Percentiles rank a stretch among this genome's conserved stretches.
These are phyloP conservation scores for Thelephora terrestris DNA, from an alignment of 1,284 basidiomycete species.

Conservation along the genomic window DNA sequence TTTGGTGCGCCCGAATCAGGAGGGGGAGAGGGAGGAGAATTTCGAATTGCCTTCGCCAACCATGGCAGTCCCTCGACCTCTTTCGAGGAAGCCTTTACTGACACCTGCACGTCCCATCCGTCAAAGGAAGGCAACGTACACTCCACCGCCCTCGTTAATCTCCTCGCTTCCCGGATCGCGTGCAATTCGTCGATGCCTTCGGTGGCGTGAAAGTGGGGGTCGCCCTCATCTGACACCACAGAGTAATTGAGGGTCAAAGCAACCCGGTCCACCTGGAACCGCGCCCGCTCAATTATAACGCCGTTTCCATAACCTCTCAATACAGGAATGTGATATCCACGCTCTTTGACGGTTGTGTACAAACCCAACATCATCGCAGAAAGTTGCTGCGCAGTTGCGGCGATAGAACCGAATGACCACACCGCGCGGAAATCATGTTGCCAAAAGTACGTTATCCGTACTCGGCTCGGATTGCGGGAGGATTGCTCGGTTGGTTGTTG, in stretches of 20 bases:
- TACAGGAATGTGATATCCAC: constrained; percentile 66
- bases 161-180: constrained; percentile 49
- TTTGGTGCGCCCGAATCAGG: constrained; percentile 21
- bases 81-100: constrained; percentile 60
- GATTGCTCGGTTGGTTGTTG: constrained; percentile 28
- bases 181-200: constrained; percentile 51
- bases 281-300: constrained; percentile 67
- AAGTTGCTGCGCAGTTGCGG: constrained; percentile 58
- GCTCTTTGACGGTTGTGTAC: constrained; percentile 66
- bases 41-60: constrained; percentile 57
- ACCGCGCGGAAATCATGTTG: constrained; percentile 89
- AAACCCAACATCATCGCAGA: constrained; percentile 75
- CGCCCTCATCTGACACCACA: constrained; percentile 70
- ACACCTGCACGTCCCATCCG: constrained; percentile 86
- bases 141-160: constrained; percentile 70
- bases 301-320: constrained; percentile 75
- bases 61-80: constrained; percentile 68
- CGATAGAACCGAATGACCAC: constrained; percentile 67
- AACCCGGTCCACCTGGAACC: constrained; percentile 75
- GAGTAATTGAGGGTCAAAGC: constrained; percentile 81
- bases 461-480: constrained; percentile 20
- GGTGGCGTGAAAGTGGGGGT: constrained; percentile 26
- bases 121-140: constrained; percentile 68
- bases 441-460: constrained; percentile 89
- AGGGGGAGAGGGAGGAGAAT: constrained; percentile 26